Percentiles rank a stretch among this genome's conserved stretches.
Evolutionary conservation across 2,329 filamentous ascomycete genomes (phyloP).

Genomic region (Aspergillus sp.): DNA sequence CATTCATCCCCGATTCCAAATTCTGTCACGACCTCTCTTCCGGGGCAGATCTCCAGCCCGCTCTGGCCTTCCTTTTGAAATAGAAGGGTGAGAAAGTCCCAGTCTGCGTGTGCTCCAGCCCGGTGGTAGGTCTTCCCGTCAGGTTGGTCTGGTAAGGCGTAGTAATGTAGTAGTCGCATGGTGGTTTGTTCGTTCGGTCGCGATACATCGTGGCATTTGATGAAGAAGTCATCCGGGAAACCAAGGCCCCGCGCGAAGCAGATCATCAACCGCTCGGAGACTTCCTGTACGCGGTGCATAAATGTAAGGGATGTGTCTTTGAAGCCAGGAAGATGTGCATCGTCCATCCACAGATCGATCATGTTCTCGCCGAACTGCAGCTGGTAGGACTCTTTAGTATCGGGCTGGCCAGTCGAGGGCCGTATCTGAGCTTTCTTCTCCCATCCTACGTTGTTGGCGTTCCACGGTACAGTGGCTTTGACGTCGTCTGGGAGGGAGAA

Average conservation of each 20-base stretch:
- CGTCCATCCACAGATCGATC: constrained; percentile 55
- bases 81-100: constrained; percentile 63
- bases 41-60: constrained; percentile 66
- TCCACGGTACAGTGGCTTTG: constrained; percentile 60
- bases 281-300: constrained; percentile 56
- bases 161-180: constrained; percentile 61
- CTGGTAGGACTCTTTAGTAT: constrained; percentile 65
- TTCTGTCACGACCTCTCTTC: constrained; percentile 60
- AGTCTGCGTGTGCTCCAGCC: constrained; percentile 66
- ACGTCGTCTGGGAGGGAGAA: constrained; percentile 55
- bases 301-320: constrained; percentile 49
- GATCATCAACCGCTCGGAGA: constrained; percentile 49
- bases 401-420: constrained; percentile 60
- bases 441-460: constrained; percentile 60
- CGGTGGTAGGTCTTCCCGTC: constrained; percentile 53
- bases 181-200: constrained; percentile 58
- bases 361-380: constrained; percentile 62
- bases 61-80: constrained; percentile 64
- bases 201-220: constrained; percentile 55
- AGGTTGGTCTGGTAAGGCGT: constrained; percentile 44
- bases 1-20: constrained; percentile 63
- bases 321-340: constrained; percentile 54
- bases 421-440: constrained; percentile 61
- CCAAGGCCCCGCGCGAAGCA: constrained; percentile 59
- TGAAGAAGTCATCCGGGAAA: constrained; percentile 59